Conservation (phyloP, 2,329 filamentous ascomycete genomes). For the Diaporthe ilicicola region DNA sequence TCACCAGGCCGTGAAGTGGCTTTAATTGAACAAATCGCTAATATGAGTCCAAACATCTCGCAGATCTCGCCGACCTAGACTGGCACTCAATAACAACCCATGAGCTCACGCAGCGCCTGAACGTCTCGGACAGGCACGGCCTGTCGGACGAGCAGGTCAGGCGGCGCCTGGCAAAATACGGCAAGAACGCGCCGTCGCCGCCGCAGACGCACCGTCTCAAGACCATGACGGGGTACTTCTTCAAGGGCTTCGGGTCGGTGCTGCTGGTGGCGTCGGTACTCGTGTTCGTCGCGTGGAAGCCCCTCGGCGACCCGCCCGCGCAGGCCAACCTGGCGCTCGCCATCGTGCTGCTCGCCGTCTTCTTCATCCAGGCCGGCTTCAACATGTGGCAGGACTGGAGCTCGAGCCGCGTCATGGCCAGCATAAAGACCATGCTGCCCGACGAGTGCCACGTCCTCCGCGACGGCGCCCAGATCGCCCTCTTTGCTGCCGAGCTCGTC, state of each 20-base stretch:
- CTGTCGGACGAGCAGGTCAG: constrained; percentile 67
- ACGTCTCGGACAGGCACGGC: constrained; percentile 63
- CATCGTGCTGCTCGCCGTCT: constrained; percentile 77
- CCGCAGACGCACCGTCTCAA: constrained; percentile 68
- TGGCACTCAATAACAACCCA: constrained; percentile 70
- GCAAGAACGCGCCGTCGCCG: constrained; percentile 72
- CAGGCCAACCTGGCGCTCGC: constrained; percentile 76
- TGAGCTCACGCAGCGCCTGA: constrained; percentile 68
- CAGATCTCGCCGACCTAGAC: constrained; percentile 70
- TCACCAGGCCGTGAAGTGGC: neutral
- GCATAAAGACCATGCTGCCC: constrained; percentile 82
- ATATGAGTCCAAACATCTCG: constrained; percentile 23
- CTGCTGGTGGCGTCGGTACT: constrained; percentile 74
- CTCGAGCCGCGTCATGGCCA: constrained; percentile 78
- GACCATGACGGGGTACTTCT: constrained; percentile 74
- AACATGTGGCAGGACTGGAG: constrained; percentile 80
- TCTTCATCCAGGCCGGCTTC: constrained; percentile 74
- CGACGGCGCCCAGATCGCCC: constrained; percentile 57
- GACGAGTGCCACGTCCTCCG: constrained; percentile 74
- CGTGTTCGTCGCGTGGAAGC: constrained; percentile 81
- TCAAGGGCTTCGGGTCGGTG: constrained; percentile 79
- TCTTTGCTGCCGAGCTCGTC: constrained; percentile 64
- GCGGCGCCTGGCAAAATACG: constrained; percentile 65
- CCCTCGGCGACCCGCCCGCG: constrained; percentile 75
- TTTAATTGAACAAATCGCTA: constrained; percentile 15